Base-by-base conservation (phyloP, 2,329 filamentous ascomycete species). In the Tolypocladium pustulatum region DNA sequence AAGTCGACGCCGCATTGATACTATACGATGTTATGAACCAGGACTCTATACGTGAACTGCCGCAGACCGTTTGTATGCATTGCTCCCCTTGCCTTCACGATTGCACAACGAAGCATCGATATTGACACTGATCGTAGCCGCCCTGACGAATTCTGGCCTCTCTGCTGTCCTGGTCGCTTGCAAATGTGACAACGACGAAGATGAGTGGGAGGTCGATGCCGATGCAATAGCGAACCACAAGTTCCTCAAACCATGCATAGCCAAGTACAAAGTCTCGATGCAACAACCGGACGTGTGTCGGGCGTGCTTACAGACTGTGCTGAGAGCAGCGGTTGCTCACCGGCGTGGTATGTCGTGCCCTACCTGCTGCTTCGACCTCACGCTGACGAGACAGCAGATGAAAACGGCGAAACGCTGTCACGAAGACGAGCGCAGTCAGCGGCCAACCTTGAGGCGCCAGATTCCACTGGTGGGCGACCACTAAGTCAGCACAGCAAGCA, bases 21-120 rank as follows among this genome's bases (percentile, higher is more conserved):
- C 77, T 97, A 55, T 96, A 96, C 78, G 90, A 97, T 79, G 88
- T 95, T 52, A 89, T 86, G 72, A 88, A 89, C 70, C 81, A 84
- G 65, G 84, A 86, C 61, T 93, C 87, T 69, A 84, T 96, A 65
- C 80, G 81, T 60, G 84, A 88, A 61, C 78, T 96, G 58, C 87
- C 89, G 46, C 83, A 88, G 65, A 85, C 90, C 62, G 78, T 96
- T 70, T 85, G 92, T 96, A 80, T 51, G 65, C 58, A 27, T 34
- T 30, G 54, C 38, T 25, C 36, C 20, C 51, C 51, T 36, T 60
- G 25, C 58, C 64, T 46, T 64, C 60, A 36, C 55, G 52, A 27
- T 53, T 37, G 41, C 32, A 27, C 52, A 55, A n/a, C 17, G 30
- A 36, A 13, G 17, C 10, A 9, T 22, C 20, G 20, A 15, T 30